These are phyloP conservation scores for Malus hybrid DNA, from an alignment of 331 rosid genomes.

Conservation along the genomic window DNA sequence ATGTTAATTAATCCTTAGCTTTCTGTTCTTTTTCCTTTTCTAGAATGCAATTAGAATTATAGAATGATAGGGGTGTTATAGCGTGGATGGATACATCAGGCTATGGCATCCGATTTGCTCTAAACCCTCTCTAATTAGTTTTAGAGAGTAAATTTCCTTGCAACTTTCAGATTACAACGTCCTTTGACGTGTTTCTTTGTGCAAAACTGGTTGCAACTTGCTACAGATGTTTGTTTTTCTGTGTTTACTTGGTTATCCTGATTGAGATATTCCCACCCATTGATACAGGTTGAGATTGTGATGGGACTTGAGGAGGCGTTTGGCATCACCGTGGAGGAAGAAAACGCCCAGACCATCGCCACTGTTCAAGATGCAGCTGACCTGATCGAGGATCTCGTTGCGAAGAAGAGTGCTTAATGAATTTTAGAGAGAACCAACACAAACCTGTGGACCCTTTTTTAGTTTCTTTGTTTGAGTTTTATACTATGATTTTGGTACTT, in stretches of 20 bases:
- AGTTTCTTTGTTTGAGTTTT: neutral
- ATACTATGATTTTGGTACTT: conserved; percentile 2
- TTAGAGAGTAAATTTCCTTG: no score
- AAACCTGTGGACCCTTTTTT: neutral
- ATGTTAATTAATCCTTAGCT: no score
- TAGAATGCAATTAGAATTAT: neutral
- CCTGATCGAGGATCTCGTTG: conserved; percentile 60
- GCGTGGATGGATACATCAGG: neutral
- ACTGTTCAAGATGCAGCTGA: conserved; percentile 90
- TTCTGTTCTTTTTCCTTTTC: neutral
- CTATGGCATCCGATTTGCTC: neutral
- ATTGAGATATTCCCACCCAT: neutral
- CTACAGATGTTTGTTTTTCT: neutral
- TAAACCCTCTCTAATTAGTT: no score
- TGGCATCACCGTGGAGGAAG: conserved; percentile 86
- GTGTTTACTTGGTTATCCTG: neutral
- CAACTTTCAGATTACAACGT: neutral
- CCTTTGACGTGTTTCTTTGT: neutral
- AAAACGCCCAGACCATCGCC: conserved; percentile 71
- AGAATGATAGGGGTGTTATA: neutral
- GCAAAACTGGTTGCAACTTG: neutral
- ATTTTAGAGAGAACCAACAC: conserved; percentile 10
- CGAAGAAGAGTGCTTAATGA: conserved; percentile 23
- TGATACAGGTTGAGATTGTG: conserved; percentile 79
- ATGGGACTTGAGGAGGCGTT: conserved; percentile 90